These are phyloP conservation scores for Populus hybrid DNA, from an alignment of 441 rosid species.

Conservation along the genomic window DNA sequence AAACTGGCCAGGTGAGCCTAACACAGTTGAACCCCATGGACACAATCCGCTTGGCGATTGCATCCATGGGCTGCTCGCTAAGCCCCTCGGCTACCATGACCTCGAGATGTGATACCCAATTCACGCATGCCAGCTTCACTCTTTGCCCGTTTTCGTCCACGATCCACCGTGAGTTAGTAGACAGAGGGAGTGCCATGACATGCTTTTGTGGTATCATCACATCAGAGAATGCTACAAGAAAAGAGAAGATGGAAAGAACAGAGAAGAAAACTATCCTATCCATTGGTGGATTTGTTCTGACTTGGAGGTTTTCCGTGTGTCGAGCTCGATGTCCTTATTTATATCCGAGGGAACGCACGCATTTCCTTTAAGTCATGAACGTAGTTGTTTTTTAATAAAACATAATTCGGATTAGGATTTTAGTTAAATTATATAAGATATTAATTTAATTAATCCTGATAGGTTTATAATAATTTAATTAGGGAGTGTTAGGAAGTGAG, in stretches of 20 bases:
- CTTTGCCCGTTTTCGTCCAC: slow-evolving; percentile 55
- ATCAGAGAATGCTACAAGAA: not conserved
- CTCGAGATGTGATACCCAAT: slow-evolving; percentile 75
- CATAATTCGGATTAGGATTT: not conserved
- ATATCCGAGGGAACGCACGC: not conserved
- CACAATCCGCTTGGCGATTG: slow-evolving; percentile 36
- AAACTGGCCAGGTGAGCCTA: slow-evolving; percentile 81
- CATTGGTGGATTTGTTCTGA: not conserved
- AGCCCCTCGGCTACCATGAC: slow-evolving; percentile 78
- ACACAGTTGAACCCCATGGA: slow-evolving; percentile 80
- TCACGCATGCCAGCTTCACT: slow-evolving; percentile 75
- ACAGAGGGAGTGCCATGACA: slow-evolving; percentile 48
- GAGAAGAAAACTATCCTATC: slow-evolving; percentile 6
- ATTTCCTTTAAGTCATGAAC: not conserved
- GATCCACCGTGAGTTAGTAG: slow-evolving; percentile 71
- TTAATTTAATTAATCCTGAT: not conserved
- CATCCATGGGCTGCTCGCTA: slow-evolving; percentile 57
- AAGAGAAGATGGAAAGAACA: slow-evolving; percentile 5
- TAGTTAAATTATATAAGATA: no score
- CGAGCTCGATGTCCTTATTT: not conserved
- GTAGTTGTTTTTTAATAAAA: no score
- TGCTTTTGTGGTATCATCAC: not conserved
- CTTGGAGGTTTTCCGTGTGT: not conserved
- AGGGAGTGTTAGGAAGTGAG: no score
- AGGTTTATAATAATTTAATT: not conserved